A percentile compares a stretch with the other conserved stretches of the same genome.
Conservation (phyloP, 305 asterid genomes). For the Fraxinus nigra region DNA sequence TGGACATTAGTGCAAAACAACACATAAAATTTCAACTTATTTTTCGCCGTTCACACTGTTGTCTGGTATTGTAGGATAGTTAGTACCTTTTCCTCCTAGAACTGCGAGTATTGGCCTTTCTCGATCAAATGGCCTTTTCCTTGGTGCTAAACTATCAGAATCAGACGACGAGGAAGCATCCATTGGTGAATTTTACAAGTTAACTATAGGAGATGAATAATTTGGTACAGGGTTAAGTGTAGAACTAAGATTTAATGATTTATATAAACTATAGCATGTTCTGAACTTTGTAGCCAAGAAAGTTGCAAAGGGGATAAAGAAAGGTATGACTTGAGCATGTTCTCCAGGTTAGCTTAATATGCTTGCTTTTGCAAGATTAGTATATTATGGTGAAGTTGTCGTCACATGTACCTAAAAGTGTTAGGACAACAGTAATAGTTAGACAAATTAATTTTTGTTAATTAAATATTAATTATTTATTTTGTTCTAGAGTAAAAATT, state of each 20-base stretch:
- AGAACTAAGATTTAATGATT: constrained; percentile 4
- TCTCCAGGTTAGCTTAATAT: constrained; percentile 9
- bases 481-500: background rate
- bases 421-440: background rate
- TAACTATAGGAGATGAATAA: background rate
- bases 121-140: constrained; percentile 36
- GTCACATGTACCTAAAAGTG: background rate
- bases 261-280: constrained; percentile 25
- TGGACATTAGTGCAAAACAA: background rate
- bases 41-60: background rate
- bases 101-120: constrained; percentile 44
- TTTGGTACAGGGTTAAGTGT: background rate
- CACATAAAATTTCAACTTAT: background rate
- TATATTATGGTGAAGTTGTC: background rate
- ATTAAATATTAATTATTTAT: no score
- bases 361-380: constrained; percentile 9
- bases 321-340: constrained; percentile 40
- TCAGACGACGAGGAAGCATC: constrained; percentile 7
- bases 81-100: constrained; percentile 55
- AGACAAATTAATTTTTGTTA: background rate
- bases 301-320: constrained; percentile 23
- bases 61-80: background rate
- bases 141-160: constrained; percentile 17
- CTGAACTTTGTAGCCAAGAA: constrained; percentile 38
- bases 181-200: background rate